Conservation (phyloP, 345 rosid genomes). For the Populus simonii region DNA sequence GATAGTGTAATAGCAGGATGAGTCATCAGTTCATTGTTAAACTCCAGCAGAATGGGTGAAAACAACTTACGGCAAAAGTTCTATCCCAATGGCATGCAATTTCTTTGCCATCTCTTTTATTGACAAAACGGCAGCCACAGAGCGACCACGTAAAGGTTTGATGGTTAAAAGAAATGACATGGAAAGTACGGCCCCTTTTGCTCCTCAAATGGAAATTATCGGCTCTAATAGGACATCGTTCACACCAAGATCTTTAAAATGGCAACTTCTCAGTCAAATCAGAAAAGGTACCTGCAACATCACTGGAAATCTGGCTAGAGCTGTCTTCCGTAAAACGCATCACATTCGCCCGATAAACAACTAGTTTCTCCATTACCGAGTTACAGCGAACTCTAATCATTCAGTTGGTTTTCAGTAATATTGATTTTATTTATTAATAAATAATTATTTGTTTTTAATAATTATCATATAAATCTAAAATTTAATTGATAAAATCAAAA, state of each 20-base stretch:
- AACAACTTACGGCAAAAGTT: slow-evolving; percentile 81
- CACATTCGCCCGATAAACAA: slow-evolving; percentile 73
- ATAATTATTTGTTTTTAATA: too few species aligned
- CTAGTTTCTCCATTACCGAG: slow-evolving; percentile 58
- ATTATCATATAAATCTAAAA: too few species aligned
- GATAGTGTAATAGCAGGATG: slow-evolving; percentile 48
- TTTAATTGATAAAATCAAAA: too few species aligned
- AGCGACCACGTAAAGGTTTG: slow-evolving; percentile 38
- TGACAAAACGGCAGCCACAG: slow-evolving; percentile 52
- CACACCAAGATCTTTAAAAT: slow-evolving; percentile 70
- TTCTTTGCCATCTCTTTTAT: slow-evolving; percentile 89
- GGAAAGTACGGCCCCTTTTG: slow-evolving; percentile 79
- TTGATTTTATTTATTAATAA: too few species aligned
- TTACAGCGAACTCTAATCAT: slow-evolving; percentile 31
- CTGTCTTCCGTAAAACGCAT: slow-evolving; percentile 61
- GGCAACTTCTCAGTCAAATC: slow-evolving; percentile 71
- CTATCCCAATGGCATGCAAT: slow-evolving; percentile 70
- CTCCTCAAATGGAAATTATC: slow-evolving; percentile 57
- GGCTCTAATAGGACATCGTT: slow-evolving; percentile 90
- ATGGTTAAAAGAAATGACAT: slow-evolving; percentile 72
- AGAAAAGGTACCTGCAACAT: slow-evolving; percentile 69
- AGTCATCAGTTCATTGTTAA: slow-evolving; percentile 69
- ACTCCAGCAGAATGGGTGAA: slow-evolving; percentile 69
- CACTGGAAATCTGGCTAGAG: slow-evolving; percentile 58
- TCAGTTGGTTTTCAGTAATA: too few species aligned